Evolutionary conservation across 108 stramenopile species (phyloP), one percentile per base, ranked within the genome.

Genomic region (Fistulifera pelliculosa): DNA sequence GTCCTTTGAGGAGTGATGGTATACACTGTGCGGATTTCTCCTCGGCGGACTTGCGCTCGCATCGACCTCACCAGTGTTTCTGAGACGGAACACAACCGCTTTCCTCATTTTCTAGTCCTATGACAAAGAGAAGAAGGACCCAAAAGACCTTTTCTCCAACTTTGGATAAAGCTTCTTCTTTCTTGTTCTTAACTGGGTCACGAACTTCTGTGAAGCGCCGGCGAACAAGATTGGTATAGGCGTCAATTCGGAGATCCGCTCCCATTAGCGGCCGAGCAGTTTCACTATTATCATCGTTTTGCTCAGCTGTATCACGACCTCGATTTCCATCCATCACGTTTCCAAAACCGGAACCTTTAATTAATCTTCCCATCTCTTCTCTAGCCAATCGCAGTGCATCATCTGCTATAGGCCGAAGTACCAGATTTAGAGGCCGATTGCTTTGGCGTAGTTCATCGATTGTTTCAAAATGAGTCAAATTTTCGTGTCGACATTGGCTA

Each of bases 391-490:
- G 65, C 41, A 91, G 53, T 1, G 81, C 68, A 41, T 81, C 83
- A 17, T 75, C 71, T 38, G 71, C 51, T 28, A 91, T 73, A 47
- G 70, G 76, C 2, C 85, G 66, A 40, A 93, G 65, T 8, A 83
- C 78, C 18, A 93, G 64, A 41, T 76, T 76, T 24, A 93, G 63
- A 6, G 90, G 90, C 8, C 90, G 72, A 54, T 84, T 74, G 51
- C 80, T 81, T 61, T 84, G 84, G 38, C 90, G 70, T 58, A 93
- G 61, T 54, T 88, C 86, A 59, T 93, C 90, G 55, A 93, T 93
- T 24, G 85, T 88, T 63, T 93, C 90, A 67, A 88, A 93, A 60
- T 93, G 90, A 2, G 90, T 93, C 48, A 85, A 62, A 47, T 86
- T 84, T 69, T 71, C 0, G 90, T 93, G 53, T 86, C 86, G 28